A percentile compares a stretch with the other conserved stretches of the same genome.
These are phyloP conservation scores for Umbellularia californica DNA, from an alignment of 164 flowering plant genomes.

Conservation along the genomic window DNA sequence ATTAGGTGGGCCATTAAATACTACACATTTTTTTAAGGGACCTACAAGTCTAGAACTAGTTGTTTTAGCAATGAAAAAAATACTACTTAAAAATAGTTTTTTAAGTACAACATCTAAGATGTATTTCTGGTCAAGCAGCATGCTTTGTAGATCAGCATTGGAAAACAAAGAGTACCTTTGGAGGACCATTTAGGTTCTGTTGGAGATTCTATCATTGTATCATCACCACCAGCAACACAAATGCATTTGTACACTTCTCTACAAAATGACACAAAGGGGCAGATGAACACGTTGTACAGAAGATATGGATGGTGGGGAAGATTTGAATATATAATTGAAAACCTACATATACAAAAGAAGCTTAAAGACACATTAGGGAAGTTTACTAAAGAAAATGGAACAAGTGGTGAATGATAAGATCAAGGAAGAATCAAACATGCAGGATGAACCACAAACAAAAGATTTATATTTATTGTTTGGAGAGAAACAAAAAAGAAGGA, in stretches of 20 bases:
- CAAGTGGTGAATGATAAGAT: not conserved
- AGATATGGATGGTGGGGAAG: not conserved
- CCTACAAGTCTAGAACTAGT: not conserved
- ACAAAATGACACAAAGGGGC: conserved; percentile 5
- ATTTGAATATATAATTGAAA: not conserved
- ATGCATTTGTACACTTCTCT: conserved; percentile 60
- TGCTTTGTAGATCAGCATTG: not conserved
- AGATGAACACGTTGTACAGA: conserved; percentile 1
- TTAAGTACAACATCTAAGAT: not conserved
- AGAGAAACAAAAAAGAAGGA: too few species aligned
- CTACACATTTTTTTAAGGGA: not conserved
- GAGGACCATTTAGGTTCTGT: conserved; percentile 95
- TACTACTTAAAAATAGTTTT: too few species aligned
- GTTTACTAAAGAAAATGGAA: too few species aligned
- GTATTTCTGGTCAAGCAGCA: not conserved
- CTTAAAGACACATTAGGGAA: not conserved
- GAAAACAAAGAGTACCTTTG: conserved; percentile 35
- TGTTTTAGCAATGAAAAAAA: not conserved
- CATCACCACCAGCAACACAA: conserved; percentile 86
- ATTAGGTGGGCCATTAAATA: too few species aligned
- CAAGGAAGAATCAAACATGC: not conserved
- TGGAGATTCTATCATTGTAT: conserved; percentile 66
- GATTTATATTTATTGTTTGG: too few species aligned
- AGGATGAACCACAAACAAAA: too few species aligned
- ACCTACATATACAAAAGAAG: not conserved